Conservation (phyloP, 2,329 filamentous ascomycete genomes). For the Colletotrichum simmondsii region DNA sequence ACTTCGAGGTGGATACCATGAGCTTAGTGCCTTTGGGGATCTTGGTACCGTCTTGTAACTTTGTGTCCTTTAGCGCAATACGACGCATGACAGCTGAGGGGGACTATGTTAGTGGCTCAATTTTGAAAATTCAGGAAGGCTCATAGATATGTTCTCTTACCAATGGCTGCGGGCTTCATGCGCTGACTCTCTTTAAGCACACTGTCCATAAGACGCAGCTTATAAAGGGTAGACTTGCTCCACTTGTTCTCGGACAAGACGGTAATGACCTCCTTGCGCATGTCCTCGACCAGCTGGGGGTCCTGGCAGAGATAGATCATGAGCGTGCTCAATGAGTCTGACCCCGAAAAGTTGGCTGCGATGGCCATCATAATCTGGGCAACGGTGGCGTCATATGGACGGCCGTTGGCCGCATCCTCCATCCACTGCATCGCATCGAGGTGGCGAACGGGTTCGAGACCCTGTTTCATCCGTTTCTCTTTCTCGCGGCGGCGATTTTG, state of each 20-base stretch:
- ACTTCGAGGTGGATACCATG: background rate
- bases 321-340: slow-evolving; percentile 46
- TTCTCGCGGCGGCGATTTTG: slow-evolving; percentile 40
- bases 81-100: slow-evolving; percentile 1
- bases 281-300: slow-evolving; percentile 49
- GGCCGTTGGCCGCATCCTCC: slow-evolving; percentile 53
- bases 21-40: slow-evolving; percentile 7
- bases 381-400: slow-evolving; percentile 71
- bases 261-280: slow-evolving; percentile 53
- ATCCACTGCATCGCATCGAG: slow-evolving; percentile 55
- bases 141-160: background rate
- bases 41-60: background rate
- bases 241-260: slow-evolving; percentile 48
- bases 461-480: slow-evolving; percentile 39
- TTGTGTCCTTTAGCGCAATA: background rate
- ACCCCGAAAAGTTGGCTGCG: slow-evolving; percentile 55
- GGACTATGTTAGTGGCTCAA: background rate
- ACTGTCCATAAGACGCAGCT: slow-evolving; percentile 53
- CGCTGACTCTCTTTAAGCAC: slow-evolving; percentile 51
- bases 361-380: slow-evolving; percentile 85
- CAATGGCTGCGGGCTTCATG: background rate
- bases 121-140: background rate
- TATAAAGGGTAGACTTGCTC: slow-evolving; percentile 47
- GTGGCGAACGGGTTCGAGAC: slow-evolving; percentile 35
- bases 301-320: slow-evolving; percentile 51